A percentile compares a stretch with the other conserved stretches of the same genome.
phyloP scores from a whole-genome alignment of 768 basidiomycete species.

The Auriscalpium orientale region DNA sequence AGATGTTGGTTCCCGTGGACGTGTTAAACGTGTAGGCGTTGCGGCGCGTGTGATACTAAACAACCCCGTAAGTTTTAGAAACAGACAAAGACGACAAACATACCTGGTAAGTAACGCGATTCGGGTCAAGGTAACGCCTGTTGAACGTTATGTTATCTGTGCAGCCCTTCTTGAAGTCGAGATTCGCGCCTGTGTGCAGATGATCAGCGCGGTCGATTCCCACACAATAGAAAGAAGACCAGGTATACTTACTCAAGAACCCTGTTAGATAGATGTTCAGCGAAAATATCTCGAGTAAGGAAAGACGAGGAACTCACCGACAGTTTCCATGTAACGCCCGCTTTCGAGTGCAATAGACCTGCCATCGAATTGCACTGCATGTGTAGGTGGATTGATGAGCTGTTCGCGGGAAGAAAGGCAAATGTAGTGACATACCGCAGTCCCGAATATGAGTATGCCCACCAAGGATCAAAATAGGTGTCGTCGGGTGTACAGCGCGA shows the following conservation, averaged over 20 bases:
- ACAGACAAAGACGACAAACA: neutral
- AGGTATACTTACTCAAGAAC: conserved; percentile 50
- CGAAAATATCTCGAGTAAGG: neutral
- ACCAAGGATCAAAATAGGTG: conserved; percentile 80
- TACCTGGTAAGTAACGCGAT: conserved; percentile 69
- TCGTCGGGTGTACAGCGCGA: conserved; percentile 60
- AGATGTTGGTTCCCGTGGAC: conserved; percentile 40
- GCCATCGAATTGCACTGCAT: conserved; percentile 54
- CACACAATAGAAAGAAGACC: no score
- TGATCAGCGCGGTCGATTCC: no score
- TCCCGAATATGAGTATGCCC: conserved; percentile 78
- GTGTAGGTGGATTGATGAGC: no score
- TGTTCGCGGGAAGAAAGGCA: no score
- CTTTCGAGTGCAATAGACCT: conserved; percentile 77
- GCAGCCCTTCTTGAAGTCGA: conserved; percentile 30
- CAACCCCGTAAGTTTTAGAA: neutral
- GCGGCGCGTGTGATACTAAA: conserved; percentile 56
- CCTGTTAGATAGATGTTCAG: conserved; percentile 20
- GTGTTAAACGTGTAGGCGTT: conserved; percentile 58
- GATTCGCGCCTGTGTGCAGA: conserved; percentile 34
- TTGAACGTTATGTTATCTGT: conserved; percentile 50
- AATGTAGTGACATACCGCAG: conserved; percentile 41
- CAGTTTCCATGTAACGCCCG: conserved; percentile 88
- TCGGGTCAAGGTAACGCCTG: conserved; percentile 73
- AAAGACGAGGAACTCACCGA: conserved; percentile 42